Conservation (phyloP, 441 rosid genomes). For the Gossypium davidsonii region DNA sequence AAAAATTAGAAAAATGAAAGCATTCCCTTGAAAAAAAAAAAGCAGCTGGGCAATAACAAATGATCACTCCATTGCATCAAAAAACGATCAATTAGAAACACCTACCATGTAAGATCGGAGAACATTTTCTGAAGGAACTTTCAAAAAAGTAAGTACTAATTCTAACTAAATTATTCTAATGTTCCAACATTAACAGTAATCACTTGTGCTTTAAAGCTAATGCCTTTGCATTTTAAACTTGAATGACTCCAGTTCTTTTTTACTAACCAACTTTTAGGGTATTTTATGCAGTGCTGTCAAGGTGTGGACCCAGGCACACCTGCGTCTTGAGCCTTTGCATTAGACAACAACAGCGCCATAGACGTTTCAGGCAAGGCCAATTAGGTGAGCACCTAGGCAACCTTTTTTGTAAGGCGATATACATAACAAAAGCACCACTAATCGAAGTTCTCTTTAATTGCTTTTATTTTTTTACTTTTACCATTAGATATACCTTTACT, state of each 20-base stretch:
- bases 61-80: background rate
- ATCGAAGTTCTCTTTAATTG: too few species aligned
- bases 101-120: background rate
- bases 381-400: too few species aligned
- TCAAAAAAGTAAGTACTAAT: background rate
- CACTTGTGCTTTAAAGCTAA: background rate
- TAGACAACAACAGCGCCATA: too few species aligned
- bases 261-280: background rate
- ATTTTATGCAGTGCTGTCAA: background rate
- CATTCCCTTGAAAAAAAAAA: background rate
- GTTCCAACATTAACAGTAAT: background rate
- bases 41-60: background rate
- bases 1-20: slow-evolving; percentile 1
- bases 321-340: too few species aligned
- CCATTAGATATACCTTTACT: too few species aligned
- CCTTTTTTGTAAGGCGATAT: too few species aligned
- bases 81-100: background rate
- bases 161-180: background rate
- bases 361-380: too few species aligned
- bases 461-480: too few species aligned
- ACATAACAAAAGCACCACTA: too few species aligned
- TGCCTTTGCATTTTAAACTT: background rate
- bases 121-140: background rate
- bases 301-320: too few species aligned
- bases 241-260: background rate